Conservation (phyloP, 257 asterid species). For the Solanum chilense region DNA sequence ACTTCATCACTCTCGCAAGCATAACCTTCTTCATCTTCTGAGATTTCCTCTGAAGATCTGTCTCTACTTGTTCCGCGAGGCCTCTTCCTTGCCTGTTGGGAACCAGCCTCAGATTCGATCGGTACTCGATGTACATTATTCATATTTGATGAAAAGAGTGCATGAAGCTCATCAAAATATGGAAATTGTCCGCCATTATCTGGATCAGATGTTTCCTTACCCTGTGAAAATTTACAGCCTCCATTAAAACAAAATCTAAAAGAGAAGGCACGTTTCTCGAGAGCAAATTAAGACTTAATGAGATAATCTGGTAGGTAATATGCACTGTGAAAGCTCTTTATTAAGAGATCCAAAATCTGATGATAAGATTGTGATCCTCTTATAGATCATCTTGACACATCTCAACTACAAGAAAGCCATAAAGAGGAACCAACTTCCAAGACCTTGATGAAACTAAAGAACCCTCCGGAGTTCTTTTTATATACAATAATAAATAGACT, state of each 20-base stretch:
- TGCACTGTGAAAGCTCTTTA: not conserved
- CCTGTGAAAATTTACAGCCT: conserved; percentile 20
- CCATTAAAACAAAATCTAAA: not conserved
- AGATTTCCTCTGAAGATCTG: conserved; percentile 22
- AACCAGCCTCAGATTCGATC: conserved; percentile 9
- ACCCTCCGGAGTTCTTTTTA: not conserved
- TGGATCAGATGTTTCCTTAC: conserved; percentile 26
- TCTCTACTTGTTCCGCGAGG: conserved; percentile 7
- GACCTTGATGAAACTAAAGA: not conserved
- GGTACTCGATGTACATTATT: conserved; percentile 19
- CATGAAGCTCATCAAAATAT: conserved; percentile 48
- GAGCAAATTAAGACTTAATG: not conserved
- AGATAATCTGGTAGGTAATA: not conserved
- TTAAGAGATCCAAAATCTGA: not conserved
- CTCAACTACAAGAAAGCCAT: not conserved
- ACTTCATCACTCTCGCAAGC: conserved; percentile 24
- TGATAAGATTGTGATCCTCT: not conserved
- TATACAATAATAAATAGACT: not conserved
- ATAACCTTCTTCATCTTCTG: conserved; percentile 9
- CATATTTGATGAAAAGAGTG: conserved; percentile 27
- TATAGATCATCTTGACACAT: no score
- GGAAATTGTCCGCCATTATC: conserved; percentile 32
- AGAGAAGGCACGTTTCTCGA: not conserved
- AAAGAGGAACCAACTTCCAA: not conserved
- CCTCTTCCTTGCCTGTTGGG: conserved; percentile 22